Evolutionary conservation across 257 asterid species (phyloP).

Genomic region (Solanum bulbocastanum): DNA sequence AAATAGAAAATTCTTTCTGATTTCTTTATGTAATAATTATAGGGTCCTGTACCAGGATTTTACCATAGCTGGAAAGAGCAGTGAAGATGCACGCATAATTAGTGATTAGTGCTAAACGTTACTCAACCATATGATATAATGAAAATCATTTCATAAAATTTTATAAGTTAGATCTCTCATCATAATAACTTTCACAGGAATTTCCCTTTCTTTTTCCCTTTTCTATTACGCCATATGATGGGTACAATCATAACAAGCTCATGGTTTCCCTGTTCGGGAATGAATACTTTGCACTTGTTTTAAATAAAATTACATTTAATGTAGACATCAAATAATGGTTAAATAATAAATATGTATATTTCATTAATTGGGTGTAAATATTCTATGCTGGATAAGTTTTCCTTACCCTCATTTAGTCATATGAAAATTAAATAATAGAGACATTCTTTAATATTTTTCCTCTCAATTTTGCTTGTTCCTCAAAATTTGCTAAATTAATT

Average conservation of each 20-base stretch:
- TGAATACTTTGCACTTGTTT: not conserved
- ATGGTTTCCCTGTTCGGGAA: not conserved
- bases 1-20: not conserved
- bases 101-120: not conserved
- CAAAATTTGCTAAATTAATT: not conserved
- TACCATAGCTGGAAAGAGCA: not conserved
- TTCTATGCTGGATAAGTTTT: not conserved
- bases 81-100: not conserved
- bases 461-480: not conserved
- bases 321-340: not conserved
- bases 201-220: not conserved
- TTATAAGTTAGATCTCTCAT: not conserved
- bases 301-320: not conserved
- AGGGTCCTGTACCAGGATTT: not conserved
- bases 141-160: not conserved
- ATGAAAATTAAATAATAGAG: not conserved
- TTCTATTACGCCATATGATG: not conserved
- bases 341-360: not conserved
- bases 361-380: not conserved
- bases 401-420: not conserved
- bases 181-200: not conserved
- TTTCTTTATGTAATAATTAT: not conserved
- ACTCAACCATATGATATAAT: not conserved
- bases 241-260: not conserved
- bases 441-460: not conserved